These are phyloP conservation scores for Marasmius tenuissimus DNA, from an alignment of 1,284 basidiomycete genomes.

Conservation along the genomic window DNA sequence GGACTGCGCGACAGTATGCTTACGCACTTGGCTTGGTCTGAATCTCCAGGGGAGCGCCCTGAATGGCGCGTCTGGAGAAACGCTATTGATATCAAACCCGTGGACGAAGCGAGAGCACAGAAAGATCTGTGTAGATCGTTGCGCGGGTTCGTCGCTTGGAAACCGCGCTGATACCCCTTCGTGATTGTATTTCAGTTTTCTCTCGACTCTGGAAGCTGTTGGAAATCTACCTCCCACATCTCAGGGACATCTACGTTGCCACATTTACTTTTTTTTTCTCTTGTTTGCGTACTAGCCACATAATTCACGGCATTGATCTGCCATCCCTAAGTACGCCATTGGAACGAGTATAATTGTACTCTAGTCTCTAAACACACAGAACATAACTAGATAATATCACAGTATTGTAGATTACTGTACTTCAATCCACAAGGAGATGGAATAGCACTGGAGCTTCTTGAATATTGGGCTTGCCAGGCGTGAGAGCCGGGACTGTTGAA, in stretches of 20 bases:
- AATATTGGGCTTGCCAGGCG: too few species aligned
- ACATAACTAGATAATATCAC: too few species aligned
- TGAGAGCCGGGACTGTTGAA: too few species aligned
- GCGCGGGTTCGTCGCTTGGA: slow-evolving; percentile 18
- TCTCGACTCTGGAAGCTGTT: not conserved
- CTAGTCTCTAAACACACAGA: too few species aligned
- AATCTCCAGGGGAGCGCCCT: slow-evolving; percentile 47
- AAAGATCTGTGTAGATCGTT: slow-evolving; percentile 12
- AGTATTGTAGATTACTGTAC: too few species aligned
- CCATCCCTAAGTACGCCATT: too few species aligned
- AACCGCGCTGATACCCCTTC: not conserved
- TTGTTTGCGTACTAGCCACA: too few species aligned
- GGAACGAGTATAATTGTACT: too few species aligned
- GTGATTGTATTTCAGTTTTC: not conserved
- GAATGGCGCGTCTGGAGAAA: slow-evolving; percentile 57
- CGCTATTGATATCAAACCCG: slow-evolving; percentile 15
- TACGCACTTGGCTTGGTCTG: slow-evolving; percentile 50
- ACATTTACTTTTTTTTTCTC: not conserved
- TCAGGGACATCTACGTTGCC: not conserved
- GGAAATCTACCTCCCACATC: not conserved
- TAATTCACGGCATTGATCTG: too few species aligned
- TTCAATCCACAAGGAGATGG: too few species aligned
- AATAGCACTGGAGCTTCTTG: too few species aligned
- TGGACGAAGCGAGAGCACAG: not conserved
- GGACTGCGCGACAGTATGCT: slow-evolving; percentile 52